Percentiles rank a stretch among this genome's conserved stretches.
Evolutionary conservation across 2,329 filamentous ascomycete genomes (phyloP).

Genomic region (Cladophialophora exuberans): DNA sequence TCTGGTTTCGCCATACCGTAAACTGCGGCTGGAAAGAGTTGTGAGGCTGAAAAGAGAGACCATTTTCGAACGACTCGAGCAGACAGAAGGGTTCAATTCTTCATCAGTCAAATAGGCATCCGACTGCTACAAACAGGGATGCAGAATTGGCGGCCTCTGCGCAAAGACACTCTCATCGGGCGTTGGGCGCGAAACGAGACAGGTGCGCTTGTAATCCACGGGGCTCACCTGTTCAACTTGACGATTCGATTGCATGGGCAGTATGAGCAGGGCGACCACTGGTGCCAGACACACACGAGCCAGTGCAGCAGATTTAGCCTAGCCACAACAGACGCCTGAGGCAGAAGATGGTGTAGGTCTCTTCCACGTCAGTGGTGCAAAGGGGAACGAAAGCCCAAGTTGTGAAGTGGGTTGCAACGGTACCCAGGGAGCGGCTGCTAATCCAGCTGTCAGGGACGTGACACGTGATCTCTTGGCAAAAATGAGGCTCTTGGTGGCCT

Average conservation of each 20-base stretch:
- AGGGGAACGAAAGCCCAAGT: too few relatives aligned
- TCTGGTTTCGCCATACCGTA: not conserved
- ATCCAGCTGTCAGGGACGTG: too few relatives aligned
- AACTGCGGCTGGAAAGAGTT: not conserved
- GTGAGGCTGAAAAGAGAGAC: not conserved
- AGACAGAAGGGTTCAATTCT: not conserved
- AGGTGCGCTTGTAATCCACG: not conserved
- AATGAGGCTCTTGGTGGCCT: too few relatives aligned
- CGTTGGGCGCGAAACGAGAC: not conserved
- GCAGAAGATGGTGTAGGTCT: too few relatives aligned
- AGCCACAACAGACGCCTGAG: too few relatives aligned
- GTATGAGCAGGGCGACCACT: too few relatives aligned
- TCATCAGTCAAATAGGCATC: not conserved
- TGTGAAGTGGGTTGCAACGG: too few relatives aligned
- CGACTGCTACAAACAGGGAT: not conserved
- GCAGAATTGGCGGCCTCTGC: not conserved
- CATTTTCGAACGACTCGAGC: not conserved
- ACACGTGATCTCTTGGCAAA: too few relatives aligned
- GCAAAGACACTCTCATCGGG: not conserved
- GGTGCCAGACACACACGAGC: too few relatives aligned
- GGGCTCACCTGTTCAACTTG: not conserved
- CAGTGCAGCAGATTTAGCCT: too few relatives aligned
- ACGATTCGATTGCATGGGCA: not conserved
- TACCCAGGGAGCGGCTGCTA: too few relatives aligned
- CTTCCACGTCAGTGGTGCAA: too few relatives aligned